Evolutionary conservation across 108 stramenopile species (phyloP), one percentile per base, ranked within the genome.

Genomic region (Hondaea fermentalgiana): DNA sequence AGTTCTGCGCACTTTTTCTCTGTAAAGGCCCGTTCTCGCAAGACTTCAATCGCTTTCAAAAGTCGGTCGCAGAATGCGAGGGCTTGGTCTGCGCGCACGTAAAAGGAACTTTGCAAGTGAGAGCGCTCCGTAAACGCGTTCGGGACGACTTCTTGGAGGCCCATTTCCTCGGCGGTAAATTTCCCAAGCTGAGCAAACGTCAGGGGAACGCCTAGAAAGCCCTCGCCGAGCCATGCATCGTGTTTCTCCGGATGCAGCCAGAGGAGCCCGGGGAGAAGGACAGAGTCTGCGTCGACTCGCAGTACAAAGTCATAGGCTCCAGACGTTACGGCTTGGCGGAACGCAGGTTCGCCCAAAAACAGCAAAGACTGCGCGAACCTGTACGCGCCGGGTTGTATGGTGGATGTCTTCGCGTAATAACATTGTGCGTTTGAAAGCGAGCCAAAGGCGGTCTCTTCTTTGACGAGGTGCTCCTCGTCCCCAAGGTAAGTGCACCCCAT

Each of bases 171-270:
- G 14, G 14, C 25, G 21, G 64, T 17, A 42, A 69, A 69, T 23
- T 17, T 42, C 25, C 10, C 64, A 17, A 69, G 8, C 17, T 8
- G 6, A 17, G 14, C 21, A 42, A 42, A 69, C 25, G 64, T 69
- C 6, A 69, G 6, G 25, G 64, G 64, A 8, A 69, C 64, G 42
- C 64, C 64, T 17, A 2, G 8, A 69, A 69, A 69, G 42, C 64
- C 64, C 42, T 23, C 8, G 21, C 64, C 60, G 88, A 45, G 89
- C 92, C 44, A 92, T 90, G 91, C 92, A 92, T 88, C 92, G 91
- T 49, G 92, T 91, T 72, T 90, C 91, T 10, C 90, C 57, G 91
- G 60, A 72, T 43, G 59, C 91, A 16, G 59, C 72, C 16, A 88
- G 91, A n/a, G 92, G 72, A 21, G 91, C 91, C 43, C 90, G 87